Evolutionary conservation across 768 basidiomycete genomes (phyloP), one percentile per base, ranked within the genome.

Genomic region (Termitomyces sp.): DNA sequence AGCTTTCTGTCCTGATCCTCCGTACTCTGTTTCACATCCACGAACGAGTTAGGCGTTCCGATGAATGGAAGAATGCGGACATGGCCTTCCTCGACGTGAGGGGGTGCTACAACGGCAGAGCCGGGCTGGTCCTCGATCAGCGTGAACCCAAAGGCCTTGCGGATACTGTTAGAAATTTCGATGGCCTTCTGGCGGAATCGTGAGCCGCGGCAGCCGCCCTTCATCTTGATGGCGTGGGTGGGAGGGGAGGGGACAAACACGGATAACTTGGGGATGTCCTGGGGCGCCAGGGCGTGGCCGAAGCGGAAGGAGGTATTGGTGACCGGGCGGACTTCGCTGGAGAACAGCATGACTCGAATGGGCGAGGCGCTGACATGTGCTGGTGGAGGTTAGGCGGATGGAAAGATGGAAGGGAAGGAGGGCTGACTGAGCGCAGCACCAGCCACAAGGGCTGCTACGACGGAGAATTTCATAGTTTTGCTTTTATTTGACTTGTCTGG

Each of bases 61-160:
- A 75, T 61, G 66, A 72, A 68, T 4, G 76, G 74, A 4, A 75
- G 43, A 49, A 79, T 74, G 40, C 71, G 72, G 23, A 77, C 43
- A 38, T 64, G 65, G n/a, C 65, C 69, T 8, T 58, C 67, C 16
- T 57, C 47, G 28, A 54, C 23, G 8, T 35, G 33, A 5, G 5
- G 12, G 33, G 56, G 28, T 30, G 33, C 57, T 18, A 36, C 18
- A 23, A 30, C 28, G n/a, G 26, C 16, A 12, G 20, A 47, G n/a
- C 52, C 46, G 26, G 58, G 40, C 12, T 41, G 23, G 28, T 26
- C 46, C 30, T 80, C 76, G 67, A 82, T 80, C 60, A 73, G 71
- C 9, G 82, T 77, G 61, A 86, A 66, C 20, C 86, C 86, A 40
- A 89, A 70, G 2, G 78, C 77, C 59, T 81, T 71, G 47, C 83